Conservation (phyloP, 768 basidiomycete genomes). For the Crassisporium funariophilum region DNA sequence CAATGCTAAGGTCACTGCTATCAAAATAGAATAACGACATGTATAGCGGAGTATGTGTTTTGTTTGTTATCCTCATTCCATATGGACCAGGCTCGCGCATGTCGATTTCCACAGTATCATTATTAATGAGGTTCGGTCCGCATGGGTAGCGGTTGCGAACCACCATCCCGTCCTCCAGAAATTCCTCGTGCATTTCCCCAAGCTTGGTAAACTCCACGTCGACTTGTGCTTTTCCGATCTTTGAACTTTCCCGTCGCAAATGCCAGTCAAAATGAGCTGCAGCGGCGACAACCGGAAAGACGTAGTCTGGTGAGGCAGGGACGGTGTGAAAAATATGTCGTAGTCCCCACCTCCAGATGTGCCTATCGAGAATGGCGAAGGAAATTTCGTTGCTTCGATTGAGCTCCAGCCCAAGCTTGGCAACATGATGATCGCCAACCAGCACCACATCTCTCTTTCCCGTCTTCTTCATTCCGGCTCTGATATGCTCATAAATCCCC, state of each 20-base stretch:
- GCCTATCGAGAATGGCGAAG: background rate
- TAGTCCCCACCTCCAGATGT: background rate
- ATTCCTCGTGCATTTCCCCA: background rate
- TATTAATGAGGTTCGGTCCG: background rate
- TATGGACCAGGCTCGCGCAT: background rate
- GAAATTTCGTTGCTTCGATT: background rate
- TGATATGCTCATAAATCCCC: background rate
- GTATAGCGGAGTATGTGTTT: conserved; percentile 18
- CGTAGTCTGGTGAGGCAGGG: background rate
- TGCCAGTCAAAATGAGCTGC: background rate
- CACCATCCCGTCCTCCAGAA: background rate
- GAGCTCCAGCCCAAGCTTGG: background rate
- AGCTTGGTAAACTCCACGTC: background rate
- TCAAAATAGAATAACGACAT: conserved; percentile 27
- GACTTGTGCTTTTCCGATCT: background rate
- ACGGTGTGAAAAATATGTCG: background rate
- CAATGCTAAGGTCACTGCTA: conserved; percentile 26
- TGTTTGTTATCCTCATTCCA: conserved; percentile 25
- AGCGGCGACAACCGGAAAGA: background rate
- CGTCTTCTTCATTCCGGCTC: background rate
- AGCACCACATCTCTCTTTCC: background rate
- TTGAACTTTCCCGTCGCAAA: background rate
- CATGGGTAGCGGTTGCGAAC: background rate
- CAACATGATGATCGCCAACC: background rate
- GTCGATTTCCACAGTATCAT: background rate